A percentile compares a stretch with the other conserved stretches of the same genome.
These are phyloP conservation scores for Emmonsiellopsis sp. DNA, from an alignment of 2,329 filamentous ascomycete species.

Conservation along the genomic window DNA sequence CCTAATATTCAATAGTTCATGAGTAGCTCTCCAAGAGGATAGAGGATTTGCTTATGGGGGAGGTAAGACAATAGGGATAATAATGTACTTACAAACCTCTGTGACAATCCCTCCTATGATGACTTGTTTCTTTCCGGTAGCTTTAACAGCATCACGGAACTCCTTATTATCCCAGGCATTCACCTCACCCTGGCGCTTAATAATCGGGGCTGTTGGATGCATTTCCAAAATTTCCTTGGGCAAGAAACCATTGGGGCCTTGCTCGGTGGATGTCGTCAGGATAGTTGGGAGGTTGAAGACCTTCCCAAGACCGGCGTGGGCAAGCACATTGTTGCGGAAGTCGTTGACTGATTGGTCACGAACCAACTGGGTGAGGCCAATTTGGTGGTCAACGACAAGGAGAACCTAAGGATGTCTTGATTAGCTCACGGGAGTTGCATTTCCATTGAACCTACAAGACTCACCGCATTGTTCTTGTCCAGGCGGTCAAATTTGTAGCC, in stretches of 20 bases:
- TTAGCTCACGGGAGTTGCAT: no score
- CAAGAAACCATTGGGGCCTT: slow-evolving; percentile 61
- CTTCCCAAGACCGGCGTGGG: slow-evolving; percentile 57
- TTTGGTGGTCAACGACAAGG: no score
- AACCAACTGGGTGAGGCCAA: slow-evolving; percentile 35
- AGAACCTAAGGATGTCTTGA: no score
- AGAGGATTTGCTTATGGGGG: background rate
- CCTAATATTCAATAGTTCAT: slow-evolving; percentile 22
- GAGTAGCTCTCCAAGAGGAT: background rate
- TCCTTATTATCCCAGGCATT: slow-evolving; percentile 68
- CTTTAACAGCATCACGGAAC: slow-evolving; percentile 57
- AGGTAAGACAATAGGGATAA: background rate
- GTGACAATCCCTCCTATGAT: slow-evolving; percentile 65
- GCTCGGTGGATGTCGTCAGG: slow-evolving; percentile 60
- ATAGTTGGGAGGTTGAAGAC: slow-evolving; percentile 61
- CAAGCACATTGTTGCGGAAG: slow-evolving; percentile 59
- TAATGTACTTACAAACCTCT: slow-evolving; percentile 52
- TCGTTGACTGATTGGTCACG: slow-evolving; percentile 59
- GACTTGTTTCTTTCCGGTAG: slow-evolving; percentile 58
- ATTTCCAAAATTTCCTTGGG: slow-evolving; percentile 60
- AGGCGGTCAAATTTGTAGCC: no score
- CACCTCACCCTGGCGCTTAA: slow-evolving; percentile 62
- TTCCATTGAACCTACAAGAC: no score
- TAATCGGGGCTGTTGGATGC: slow-evolving; percentile 58
- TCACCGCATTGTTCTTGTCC: no score